A percentile compares a stretch with the other conserved stretches of the same genome.
phyloP scores from a whole-genome alignment of 2,329 filamentous ascomycete species.

The Fusarium sp. region DNA sequence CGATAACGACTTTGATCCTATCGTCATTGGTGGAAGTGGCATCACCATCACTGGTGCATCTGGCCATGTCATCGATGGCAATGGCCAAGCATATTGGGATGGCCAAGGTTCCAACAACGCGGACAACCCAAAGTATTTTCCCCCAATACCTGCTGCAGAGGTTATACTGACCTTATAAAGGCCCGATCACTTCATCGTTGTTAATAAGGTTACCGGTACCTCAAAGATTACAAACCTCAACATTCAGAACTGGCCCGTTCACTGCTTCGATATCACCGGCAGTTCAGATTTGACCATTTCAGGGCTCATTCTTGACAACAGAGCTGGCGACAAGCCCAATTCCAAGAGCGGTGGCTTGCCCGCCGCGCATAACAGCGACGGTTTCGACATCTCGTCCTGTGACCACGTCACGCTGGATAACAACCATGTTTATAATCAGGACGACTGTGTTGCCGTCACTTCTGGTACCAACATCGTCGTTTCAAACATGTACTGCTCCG shows the following conservation, averaged over 20 bases:
- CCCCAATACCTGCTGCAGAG: rapidly evolving
- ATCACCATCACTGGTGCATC: conserved; percentile 21
- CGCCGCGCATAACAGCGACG: conserved; percentile 62
- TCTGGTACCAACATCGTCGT: conserved; percentile 47
- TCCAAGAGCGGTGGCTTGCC: conserved; percentile 33
- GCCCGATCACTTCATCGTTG: neutral
- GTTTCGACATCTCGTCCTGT: conserved; percentile 64
- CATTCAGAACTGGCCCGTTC: conserved; percentile 53
- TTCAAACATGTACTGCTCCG: conserved; percentile 45
- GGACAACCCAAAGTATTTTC: conserved; percentile 22
- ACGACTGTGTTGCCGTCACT: conserved; percentile 67
- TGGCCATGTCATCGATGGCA: conserved; percentile 9
- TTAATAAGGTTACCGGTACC: neutral
- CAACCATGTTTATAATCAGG: conserved; percentile 65
- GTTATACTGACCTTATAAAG: rapidly evolving
- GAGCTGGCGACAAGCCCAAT: conserved; percentile 43
- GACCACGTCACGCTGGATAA: conserved; percentile 59
- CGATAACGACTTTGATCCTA: neutral
- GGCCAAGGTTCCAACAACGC: conserved; percentile 1
- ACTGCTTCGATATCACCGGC: conserved; percentile 51
- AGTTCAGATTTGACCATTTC: conserved; percentile 47
- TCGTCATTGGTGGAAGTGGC: conserved; percentile 8
- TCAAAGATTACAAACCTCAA: conserved; percentile 49
- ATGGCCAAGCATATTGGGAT: conserved; percentile 20
- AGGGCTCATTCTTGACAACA: conserved; percentile 51